Base-by-base conservation (phyloP, 345 rosid species). In the Turnera subulata region DNA sequence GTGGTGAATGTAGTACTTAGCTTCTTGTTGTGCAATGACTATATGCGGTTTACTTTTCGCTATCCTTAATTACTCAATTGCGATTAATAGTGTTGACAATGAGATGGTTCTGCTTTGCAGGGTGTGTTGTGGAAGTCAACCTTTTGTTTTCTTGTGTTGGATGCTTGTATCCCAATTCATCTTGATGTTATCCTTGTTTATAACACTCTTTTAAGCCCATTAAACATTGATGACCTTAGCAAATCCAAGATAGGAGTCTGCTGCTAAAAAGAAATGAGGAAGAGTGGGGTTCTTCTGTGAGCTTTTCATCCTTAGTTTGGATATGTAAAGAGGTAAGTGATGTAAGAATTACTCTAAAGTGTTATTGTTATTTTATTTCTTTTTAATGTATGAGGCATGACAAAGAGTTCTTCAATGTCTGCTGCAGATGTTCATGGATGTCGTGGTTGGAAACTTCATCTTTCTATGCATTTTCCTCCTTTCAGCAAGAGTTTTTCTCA, bases 151-250 rank as follows among this genome's bases (percentile, higher is more conserved):
- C 76, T 89, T 66, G 76, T 87, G 60, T 59, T 89, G 62, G 98
- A 92, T 77, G 79, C 76, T 67, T 84, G 98, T 91, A 86, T 86
- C 96, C 85, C 32, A 82, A 59, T 49, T 51, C 6, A 9, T 56
- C 39, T 10, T 19, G 46, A 63, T 58, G 42, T 49, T 44, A 12
- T 50, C 48, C 52, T 55, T 45, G 54, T 46, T 67, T 21, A 17
- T n/a, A 9, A 54, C 14, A 5, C 50, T 52, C 53, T 20, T 58
- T 51, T 38, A 12, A 17, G 29, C 44, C 58, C 14, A 18, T 33
- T 7, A 45, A 37, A 1, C 2, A 18, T 59, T 53, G 46, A 61
- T 57, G 78, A 32, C 74, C 92, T 88, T 82, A 81, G 42, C 73
- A 0, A n/a, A 55, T 58, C 53, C 48, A 66, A 89, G 96, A 84